These are phyloP conservation scores for Vitis riparia DNA, from an alignment of 164 flowering plant genomes.

Conservation along the genomic window DNA sequence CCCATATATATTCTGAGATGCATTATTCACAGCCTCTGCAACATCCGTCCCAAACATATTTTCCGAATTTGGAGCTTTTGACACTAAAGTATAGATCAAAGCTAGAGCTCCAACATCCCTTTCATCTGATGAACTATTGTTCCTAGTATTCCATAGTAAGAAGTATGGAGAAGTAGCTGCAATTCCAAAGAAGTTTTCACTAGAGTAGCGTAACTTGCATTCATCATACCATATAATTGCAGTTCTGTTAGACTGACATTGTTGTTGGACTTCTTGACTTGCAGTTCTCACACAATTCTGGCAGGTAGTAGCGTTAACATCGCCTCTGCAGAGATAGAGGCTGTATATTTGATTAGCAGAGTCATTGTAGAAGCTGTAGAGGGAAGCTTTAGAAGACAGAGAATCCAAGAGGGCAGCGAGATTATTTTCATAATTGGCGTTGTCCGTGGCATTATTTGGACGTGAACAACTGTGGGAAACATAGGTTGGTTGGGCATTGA, in stretches of 20 bases:
- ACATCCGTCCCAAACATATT: not conserved
- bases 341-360: slow-evolving; percentile 10
- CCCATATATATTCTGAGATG: slow-evolving; percentile 8
- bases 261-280: not conserved
- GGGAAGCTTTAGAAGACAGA: slow-evolving; percentile 13
- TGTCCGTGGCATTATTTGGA: slow-evolving; percentile 1
- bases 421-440: not conserved
- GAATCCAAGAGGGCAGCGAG: slow-evolving; percentile 10
- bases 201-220: slow-evolving; percentile 28
- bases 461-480: slow-evolving; percentile 5
- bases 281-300: slow-evolving; percentile 18
- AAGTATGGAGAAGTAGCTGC: not conserved
- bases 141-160: not conserved
- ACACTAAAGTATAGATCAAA: slow-evolving; percentile 1
- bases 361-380: slow-evolving; percentile 12
- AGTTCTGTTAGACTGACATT: slow-evolving; percentile 2
- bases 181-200: slow-evolving; percentile 3
- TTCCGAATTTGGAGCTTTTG: not conserved
- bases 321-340: slow-evolving; percentile 28
- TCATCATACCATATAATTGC: slow-evolving; percentile 30
- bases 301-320: slow-evolving; percentile 14
- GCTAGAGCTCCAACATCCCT: not conserved
- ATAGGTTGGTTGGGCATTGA: slow-evolving; percentile 11
- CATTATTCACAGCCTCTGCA: not conserved
- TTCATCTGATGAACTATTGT: slow-evolving; percentile 6